phyloP scores from a whole-genome alignment of 768 basidiomycete genomes.

The Auricularia heimuer region DNA sequence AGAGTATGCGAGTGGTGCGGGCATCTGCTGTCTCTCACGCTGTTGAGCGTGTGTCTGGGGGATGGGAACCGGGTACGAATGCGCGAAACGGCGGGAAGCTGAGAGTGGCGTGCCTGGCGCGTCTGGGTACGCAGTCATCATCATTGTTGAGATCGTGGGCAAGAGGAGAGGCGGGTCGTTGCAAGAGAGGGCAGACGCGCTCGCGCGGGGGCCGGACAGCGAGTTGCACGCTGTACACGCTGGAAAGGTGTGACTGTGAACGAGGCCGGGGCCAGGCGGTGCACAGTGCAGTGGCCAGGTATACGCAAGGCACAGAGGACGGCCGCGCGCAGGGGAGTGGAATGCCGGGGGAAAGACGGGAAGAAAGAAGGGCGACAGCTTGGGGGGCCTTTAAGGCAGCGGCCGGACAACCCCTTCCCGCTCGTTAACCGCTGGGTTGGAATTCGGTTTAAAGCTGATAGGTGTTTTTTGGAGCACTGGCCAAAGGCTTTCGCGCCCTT shows the following conservation, averaged over 20 bases:
- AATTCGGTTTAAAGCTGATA: background rate
- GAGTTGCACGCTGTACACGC: background rate
- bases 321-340: constrained; percentile 18
- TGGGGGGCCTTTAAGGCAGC: constrained; percentile 1
- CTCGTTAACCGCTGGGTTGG: background rate
- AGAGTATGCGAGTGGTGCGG: background rate
- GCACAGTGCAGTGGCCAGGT: background rate
- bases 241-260: background rate
- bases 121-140: background rate
- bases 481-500: background rate
- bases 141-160: background rate
- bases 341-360: background rate
- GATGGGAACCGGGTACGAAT: background rate
- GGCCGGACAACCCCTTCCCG: background rate
- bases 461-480: background rate
- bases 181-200: background rate
- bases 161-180: background rate
- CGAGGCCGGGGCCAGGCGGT: background rate
- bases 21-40: background rate
- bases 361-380: constrained; percentile 1
- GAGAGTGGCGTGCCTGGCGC: background rate
- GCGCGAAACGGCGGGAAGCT: background rate
- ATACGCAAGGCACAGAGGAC: constrained; percentile 31
- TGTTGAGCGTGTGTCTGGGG: background rate
- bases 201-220: background rate